phyloP scores from a whole-genome alignment of 345 rosid genomes.

The Brassica rapa region DNA sequence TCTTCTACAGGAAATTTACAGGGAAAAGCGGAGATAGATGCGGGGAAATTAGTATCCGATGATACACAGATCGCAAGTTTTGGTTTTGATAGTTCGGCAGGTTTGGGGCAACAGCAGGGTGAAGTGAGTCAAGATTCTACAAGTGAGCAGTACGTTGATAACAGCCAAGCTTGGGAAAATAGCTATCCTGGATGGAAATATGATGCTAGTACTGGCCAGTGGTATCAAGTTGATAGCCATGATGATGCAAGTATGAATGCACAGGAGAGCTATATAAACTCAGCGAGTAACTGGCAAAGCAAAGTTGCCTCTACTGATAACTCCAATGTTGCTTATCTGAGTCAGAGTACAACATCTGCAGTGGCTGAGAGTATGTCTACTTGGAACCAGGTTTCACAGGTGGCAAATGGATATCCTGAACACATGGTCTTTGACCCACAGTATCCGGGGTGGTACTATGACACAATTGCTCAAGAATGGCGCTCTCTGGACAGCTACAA shows the following conservation, averaged over 20 bases:
- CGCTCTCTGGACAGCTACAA: slow-evolving; percentile 69
- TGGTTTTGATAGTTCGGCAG: slow-evolving; percentile 44
- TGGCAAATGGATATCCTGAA: slow-evolving; percentile 76
- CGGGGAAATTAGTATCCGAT: slow-evolving; percentile 24
- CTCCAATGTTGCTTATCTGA: slow-evolving; percentile 59
- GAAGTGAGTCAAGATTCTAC: slow-evolving; percentile 34
- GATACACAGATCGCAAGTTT: slow-evolving; percentile 30
- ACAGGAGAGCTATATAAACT: slow-evolving; percentile 43
- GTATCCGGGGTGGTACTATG: slow-evolving; percentile 96
- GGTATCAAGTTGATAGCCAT: slow-evolving; percentile 71
- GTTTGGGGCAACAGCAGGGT: slow-evolving; percentile 33
- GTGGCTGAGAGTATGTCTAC: slow-evolving; percentile 55
- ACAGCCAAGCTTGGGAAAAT: slow-evolving; percentile 72
- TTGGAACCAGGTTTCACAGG: slow-evolving; percentile 70
- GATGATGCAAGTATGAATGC: slow-evolving; percentile 35
- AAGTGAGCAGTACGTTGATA: slow-evolving; percentile 53
- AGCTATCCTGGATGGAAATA: slow-evolving; percentile 92
- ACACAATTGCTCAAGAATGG: slow-evolving; percentile 74
- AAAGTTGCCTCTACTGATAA: slow-evolving; percentile 45
- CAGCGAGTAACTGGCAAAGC: slow-evolving; percentile 49
- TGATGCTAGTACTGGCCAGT: slow-evolving; percentile 72
- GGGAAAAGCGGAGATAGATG: slow-evolving; percentile 40
- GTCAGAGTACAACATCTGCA: slow-evolving; percentile 61
- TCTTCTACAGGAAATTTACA: slow-evolving; percentile 44
- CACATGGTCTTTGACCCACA: slow-evolving; percentile 89